These are phyloP conservation scores for Prunus campanulata DNA, from an alignment of 306 rosid genomes.

Conservation along the genomic window DNA sequence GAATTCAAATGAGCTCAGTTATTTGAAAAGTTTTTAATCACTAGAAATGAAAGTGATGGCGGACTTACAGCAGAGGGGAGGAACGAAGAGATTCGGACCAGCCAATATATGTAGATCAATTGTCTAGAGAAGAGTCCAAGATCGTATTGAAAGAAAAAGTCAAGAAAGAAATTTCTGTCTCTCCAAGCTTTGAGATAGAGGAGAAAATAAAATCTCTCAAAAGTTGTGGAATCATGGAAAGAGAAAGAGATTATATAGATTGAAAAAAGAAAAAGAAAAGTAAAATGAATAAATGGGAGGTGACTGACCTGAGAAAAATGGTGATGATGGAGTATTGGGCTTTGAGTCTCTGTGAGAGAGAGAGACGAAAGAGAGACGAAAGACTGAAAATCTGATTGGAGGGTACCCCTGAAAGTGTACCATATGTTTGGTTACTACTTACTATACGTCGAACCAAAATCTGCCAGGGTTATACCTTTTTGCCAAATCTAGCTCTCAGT, in stretches of 20 bases:
- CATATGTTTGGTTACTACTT: constrained; percentile 52
- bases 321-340: constrained; percentile 19
- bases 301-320: constrained; percentile 27
- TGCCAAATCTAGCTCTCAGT: constrained; percentile 67
- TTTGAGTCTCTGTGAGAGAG: constrained; percentile 17
- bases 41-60: background rate
- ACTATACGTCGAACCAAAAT: constrained; percentile 57
- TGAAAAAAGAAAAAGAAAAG: constrained; percentile 4
- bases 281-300: background rate
- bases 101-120: background rate
- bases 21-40: constrained; percentile 25
- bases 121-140: background rate
- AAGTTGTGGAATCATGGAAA: constrained; percentile 11
- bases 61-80: background rate
- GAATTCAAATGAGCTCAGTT: background rate
- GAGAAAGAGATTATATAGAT: background rate
- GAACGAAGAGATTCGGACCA: background rate
- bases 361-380: background rate
- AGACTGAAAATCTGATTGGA: constrained; percentile 47
- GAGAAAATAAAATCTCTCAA: constrained; percentile 1
- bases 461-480: constrained; percentile 54
- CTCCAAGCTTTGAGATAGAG: background rate
- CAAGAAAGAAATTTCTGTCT: background rate
- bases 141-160: background rate
- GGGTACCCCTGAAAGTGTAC: constrained; percentile 27